Evolutionary conservation across 495 filamentous ascomycete genomes (phyloP).

Genomic region (Penicillium verhagenii): DNA sequence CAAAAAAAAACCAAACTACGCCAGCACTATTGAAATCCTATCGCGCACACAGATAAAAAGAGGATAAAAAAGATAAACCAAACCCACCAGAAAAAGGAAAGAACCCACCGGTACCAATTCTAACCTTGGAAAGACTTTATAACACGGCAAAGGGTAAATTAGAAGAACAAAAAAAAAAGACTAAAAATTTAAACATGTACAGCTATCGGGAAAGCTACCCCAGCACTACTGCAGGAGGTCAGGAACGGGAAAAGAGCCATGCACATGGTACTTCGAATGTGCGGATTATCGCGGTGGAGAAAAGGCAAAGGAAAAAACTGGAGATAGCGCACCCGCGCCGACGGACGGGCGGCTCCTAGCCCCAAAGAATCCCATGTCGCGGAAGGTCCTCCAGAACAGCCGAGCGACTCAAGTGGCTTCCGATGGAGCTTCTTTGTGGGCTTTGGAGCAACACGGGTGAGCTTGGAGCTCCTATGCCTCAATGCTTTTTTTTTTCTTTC

Average conservation of each 20-base stretch:
- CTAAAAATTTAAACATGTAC: no score
- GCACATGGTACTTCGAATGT: background rate
- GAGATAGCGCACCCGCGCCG: slow-evolving; percentile 24
- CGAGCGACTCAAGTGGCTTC: slow-evolving; percentile 1
- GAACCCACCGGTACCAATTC: background rate
- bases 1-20: background rate
- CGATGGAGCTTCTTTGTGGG: background rate
- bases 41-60: background rate
- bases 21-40: background rate
- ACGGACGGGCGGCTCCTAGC: slow-evolving; percentile 27
- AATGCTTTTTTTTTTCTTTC: background rate
- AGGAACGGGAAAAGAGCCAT: background rate
- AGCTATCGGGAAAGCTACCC: background rate
- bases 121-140: background rate
- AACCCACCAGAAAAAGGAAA: background rate
- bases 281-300: slow-evolving; percentile 4
- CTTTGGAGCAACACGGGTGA: background rate
- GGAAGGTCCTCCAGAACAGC: slow-evolving; percentile 21
- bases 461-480: background rate
- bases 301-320: slow-evolving; percentile 2
- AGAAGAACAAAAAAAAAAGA: background rate
- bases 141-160: background rate
- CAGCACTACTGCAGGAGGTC: background rate
- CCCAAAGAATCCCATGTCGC: slow-evolving; percentile 11
- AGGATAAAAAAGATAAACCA: background rate